Conservation (phyloP, 106 monocot genomes). For the Triglochin maritima region DNA sequence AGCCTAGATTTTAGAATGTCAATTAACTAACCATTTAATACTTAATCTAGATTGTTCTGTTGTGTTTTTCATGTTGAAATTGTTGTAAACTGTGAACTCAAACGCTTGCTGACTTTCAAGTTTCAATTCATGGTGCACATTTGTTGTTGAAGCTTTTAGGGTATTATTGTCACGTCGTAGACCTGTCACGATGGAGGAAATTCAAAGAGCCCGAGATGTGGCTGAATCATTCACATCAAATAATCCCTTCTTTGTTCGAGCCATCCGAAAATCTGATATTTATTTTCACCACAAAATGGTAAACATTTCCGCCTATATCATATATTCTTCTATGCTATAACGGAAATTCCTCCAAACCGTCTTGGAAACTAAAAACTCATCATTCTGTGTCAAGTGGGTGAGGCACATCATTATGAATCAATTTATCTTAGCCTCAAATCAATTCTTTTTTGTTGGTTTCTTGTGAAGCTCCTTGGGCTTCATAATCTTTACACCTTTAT, state of each 20-base stretch:
- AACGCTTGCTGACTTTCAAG: neutral
- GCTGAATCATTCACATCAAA: constrained; percentile 43
- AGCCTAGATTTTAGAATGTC: too few relatives aligned
- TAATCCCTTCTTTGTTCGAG: constrained; percentile 31
- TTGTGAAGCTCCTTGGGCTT: neutral
- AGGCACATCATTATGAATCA: neutral
- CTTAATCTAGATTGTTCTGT: too few relatives aligned
- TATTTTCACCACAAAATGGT: constrained; percentile 49
- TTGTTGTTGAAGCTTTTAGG: neutral
- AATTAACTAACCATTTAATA: too few relatives aligned
- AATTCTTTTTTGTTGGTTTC: neutral
- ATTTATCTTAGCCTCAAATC: neutral
- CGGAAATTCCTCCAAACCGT: too few relatives aligned
- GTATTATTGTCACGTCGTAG: constrained; percentile 38
- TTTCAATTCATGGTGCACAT: neutral
- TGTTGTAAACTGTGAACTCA: neutral
- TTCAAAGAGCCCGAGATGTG: constrained; percentile 21
- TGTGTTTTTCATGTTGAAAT: neutral
- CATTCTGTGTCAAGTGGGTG: neutral
- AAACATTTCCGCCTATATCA: neutral
- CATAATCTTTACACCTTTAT: neutral
- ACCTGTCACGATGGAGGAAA: constrained; percentile 43
- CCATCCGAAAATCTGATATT: constrained; percentile 49
- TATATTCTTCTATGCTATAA: neutral
- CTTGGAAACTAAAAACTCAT: neutral